Evolutionary conservation across 495 filamentous ascomycete species (phyloP).

Genomic region (Neurospora sp.): DNA sequence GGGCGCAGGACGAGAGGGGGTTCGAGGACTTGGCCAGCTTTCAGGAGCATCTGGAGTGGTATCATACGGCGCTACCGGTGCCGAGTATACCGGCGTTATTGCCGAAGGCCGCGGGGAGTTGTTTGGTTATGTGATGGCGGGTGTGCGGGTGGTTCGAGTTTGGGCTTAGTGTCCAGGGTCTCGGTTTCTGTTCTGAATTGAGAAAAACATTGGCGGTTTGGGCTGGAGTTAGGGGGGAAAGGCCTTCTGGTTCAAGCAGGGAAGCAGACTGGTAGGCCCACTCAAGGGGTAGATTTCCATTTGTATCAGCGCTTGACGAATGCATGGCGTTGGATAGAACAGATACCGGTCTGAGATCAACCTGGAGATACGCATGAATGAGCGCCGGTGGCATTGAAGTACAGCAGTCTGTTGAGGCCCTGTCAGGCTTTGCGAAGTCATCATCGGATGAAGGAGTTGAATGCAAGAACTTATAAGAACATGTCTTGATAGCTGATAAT

Average conservation of each 20-base stretch:
- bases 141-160: background rate
- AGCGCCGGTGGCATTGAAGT: background rate
- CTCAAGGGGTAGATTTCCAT: background rate
- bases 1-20: conserved; percentile 31
- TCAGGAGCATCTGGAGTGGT: conserved; percentile 38
- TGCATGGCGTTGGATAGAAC: background rate
- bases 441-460: background rate
- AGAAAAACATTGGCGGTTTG: background rate
- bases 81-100: conserved; percentile 12
- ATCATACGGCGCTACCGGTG: conserved; percentile 26
- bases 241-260: background rate
- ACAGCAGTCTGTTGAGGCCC: background rate
- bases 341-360: background rate
- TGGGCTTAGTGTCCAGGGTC: background rate
- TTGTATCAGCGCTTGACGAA: background rate
- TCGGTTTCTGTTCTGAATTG: background rate
- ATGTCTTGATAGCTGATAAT: background rate
- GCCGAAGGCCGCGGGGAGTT: conserved; percentile 9
- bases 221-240: background rate
- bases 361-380: background rate
- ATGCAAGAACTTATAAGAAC: background rate
- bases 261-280: background rate
- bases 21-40: conserved; percentile 30
- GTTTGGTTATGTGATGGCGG: conserved; percentile 29
- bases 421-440: background rate